Base-by-base conservation (phyloP, 805 yeast species). In the Pichia ethanolica region DNA sequence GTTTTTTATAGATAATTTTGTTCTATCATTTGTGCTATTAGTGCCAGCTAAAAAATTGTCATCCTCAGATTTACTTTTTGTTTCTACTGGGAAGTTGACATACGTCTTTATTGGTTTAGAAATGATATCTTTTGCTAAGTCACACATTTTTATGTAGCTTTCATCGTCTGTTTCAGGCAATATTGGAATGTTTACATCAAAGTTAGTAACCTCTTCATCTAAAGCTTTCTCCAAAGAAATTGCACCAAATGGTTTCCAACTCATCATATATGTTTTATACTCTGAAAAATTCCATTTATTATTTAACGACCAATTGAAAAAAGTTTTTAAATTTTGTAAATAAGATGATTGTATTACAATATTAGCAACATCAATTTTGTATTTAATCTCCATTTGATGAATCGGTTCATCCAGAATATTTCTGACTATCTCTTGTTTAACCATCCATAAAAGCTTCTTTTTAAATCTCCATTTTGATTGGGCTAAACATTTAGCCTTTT, bases 231-330 rank as follows among this genome's bases (percentile, higher is more conserved):
- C 35, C 5, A 42, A 25, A 8, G 14, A 14, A 2, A 36, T 6
- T 5, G 9, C 26, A 6, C 40, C 37, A 26, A 44, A 48, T 9
- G 45, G 47, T 30, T 48, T 44, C 51, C 51, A 48, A n/a, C 35
- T 35, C 41, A 48, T 32, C 41, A 44, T 44, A 14, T 36, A 27
- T 11, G 37, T 48, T 30, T 44, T 39, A 36, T 35, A 40, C 11
- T 35, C 11, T 13, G 48, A 44, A 41, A 39, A 44, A 6, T 13
- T n/a, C 51, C 51, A 44, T 35, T 47, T 30, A 7, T 2, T 1
- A 30, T 7, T 7, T 30, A 7, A 9, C 7, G 9, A 9, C 32
- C 7, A 7, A 7, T 30, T 30, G 9, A 30, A 1, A 9, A 7
- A 7, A 30, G 7, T 30, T 30, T 30, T 30, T 9, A 7, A 7